A percentile compares a stretch with the other conserved stretches of the same genome.
phyloP scores from a whole-genome alignment of 345 rosid genomes.

The Alliaria petiolata region DNA sequence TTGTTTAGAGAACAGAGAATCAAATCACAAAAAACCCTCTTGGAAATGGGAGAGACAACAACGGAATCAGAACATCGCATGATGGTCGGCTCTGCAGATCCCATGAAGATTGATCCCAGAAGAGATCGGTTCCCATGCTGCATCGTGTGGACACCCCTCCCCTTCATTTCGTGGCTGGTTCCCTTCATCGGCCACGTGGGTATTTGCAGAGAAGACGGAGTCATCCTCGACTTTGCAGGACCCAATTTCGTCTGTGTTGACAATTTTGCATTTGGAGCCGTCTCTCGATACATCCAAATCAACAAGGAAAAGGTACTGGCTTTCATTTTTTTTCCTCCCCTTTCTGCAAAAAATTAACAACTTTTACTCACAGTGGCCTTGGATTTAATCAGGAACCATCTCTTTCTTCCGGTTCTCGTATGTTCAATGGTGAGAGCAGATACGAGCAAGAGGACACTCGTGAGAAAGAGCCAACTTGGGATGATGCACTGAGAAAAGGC shows the following conservation, averaged over 20 bases:
- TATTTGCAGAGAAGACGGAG: slow-evolving; percentile 91
- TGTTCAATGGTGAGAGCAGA: slow-evolving; percentile 37
- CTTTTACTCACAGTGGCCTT: not conserved
- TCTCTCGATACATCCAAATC: slow-evolving; percentile 72
- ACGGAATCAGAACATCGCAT: slow-evolving; percentile 15
- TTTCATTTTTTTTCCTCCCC: not conserved
- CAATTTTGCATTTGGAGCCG: slow-evolving; percentile 78
- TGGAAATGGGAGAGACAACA: slow-evolving; percentile 29
- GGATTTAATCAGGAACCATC: slow-evolving; percentile 39
- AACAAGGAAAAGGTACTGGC: slow-evolving; percentile 55
- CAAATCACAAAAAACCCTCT: not conserved
- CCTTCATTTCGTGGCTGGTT: slow-evolving; percentile 82
- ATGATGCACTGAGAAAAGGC: slow-evolving; percentile 60
- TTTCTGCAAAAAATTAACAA: not conserved
- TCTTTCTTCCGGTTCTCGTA: slow-evolving; percentile 24
- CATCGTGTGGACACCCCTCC: slow-evolving; percentile 93
- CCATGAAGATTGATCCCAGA: slow-evolving; percentile 57
- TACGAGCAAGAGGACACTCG: slow-evolving; percentile 26
- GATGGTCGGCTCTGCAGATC: slow-evolving; percentile 38
- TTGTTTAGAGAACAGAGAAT: slow-evolving; percentile 1
- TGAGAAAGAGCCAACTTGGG: slow-evolving; percentile 58
- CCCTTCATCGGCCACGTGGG: slow-evolving; percentile 89
- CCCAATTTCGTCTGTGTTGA: slow-evolving; percentile 90
- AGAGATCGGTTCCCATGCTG: slow-evolving; percentile 79
- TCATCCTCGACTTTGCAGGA: slow-evolving; percentile 89